Base-by-base conservation (phyloP, 2,329 filamentous ascomycete species). In the Colletotrichum musicola region DNA sequence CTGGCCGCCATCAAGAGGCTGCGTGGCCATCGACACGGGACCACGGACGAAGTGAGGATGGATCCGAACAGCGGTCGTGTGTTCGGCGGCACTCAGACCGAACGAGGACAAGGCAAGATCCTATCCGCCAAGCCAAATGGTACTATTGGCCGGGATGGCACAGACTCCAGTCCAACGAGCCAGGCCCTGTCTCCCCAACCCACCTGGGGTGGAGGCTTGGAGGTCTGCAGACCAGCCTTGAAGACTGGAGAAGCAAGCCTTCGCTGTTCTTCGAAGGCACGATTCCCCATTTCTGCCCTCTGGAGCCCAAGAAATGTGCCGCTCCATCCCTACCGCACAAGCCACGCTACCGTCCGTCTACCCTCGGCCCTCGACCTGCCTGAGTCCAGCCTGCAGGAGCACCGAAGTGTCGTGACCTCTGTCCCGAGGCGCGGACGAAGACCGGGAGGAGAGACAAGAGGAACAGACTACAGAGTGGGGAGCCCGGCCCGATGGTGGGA, bases 11-110 rank as follows among this genome's bases (percentile, higher is more conserved):
- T 44, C 18, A 42, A 47, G 60, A 54, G 53, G 47, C 56, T 68
- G 67, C 50, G 44, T 57, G 44, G 38, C 27, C 50, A 60, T 56
- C 49, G 25, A 42, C 55, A 56, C 35, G 20, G 38, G 57, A 18
- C 53, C 42, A 40, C 30, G 62, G 56, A 62, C 55, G 14, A 59
- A 59, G 38, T 42, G n/a, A 54, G 47, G 53, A 64, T 59, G 61
- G 27, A 22, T 59, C 54, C 55, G 20, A 42, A 42, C 27, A 27
- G 47, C 54, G 62, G 44, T 42, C 42, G 18, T 42, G 49, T 64
- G 54, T 56, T 76, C 75, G 74, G 75, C 71, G 75, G 68, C 71
- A 74, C 71, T 74, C 67, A 71, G 72, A 71, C 74, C 71, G 73
- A 74, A 68, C 63, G 53, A 72, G 56, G 50, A 50, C 22, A 62